A percentile compares a stretch with the other conserved stretches of the same genome.
Conservation (phyloP, 2,329 filamentous ascomycete genomes). For the Magnaporthiopsis rhizophila region DNA sequence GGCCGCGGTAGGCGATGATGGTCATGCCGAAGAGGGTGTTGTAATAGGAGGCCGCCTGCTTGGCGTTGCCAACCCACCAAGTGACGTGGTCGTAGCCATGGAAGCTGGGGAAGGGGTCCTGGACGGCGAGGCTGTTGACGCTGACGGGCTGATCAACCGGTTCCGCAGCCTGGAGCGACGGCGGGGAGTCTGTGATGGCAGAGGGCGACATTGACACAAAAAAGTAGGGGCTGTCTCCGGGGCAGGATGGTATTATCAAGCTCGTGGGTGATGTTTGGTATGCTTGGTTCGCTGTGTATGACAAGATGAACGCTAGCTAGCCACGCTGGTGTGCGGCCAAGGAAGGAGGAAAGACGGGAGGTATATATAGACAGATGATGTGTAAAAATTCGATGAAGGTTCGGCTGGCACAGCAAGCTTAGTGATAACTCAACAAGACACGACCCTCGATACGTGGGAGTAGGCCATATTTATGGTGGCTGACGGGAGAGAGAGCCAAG, state of each 20-base stretch:
- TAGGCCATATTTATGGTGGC: background rate
- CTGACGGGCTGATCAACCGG: slow-evolving; percentile 43
- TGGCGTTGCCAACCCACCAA: slow-evolving; percentile 96
- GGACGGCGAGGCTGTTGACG: slow-evolving; percentile 46
- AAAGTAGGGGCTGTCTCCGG: background rate
- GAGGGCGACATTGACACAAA: slow-evolving; percentile 49
- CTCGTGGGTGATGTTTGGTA: background rate
- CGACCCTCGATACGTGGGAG: background rate
- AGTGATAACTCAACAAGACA: background rate
- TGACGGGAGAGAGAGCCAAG: slow-evolving; percentile 1
- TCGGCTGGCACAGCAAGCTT: background rate
- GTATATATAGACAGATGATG: background rate
- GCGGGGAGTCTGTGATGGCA: slow-evolving; percentile 37
- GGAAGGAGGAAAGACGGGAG: background rate
- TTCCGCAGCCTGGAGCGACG: slow-evolving; percentile 34
- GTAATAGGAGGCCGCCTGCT: slow-evolving; percentile 88
- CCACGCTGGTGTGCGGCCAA: background rate
- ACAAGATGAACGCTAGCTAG: background rate
- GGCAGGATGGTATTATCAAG: background rate
- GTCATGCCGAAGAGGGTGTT: slow-evolving; percentile 80
- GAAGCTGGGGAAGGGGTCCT: slow-evolving; percentile 49
- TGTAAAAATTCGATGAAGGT: too few species aligned
- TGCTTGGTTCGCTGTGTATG: background rate
- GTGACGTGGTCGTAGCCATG: slow-evolving; percentile 87
- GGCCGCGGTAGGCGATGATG: slow-evolving; percentile 72